Conservation (phyloP, 345 rosid genomes). For the Eucalyptus cloeziana region DNA sequence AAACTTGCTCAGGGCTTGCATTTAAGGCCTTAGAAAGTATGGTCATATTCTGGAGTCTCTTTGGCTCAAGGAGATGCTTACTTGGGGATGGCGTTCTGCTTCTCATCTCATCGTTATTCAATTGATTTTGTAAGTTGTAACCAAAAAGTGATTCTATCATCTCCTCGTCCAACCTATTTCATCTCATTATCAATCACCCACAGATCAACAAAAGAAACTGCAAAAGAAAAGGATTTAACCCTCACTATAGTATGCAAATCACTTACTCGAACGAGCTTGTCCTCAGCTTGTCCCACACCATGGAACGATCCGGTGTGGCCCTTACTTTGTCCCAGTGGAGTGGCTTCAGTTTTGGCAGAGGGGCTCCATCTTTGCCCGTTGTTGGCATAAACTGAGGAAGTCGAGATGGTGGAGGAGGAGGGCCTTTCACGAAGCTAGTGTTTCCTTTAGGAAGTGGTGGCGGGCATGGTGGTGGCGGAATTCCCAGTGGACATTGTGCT, state of each 20-base stretch:
- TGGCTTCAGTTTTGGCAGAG: conserved; percentile 85
- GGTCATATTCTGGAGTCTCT: conserved; percentile 84
- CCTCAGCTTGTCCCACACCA: conserved; percentile 93
- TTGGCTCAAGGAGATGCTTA: conserved; percentile 87
- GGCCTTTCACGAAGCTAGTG: conserved; percentile 31
- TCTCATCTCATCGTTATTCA: conserved; percentile 56
- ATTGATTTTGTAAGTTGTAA: conserved; percentile 46
- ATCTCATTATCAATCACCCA: not conserved
- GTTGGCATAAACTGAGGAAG: conserved; percentile 21
- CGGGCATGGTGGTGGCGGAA: conserved; percentile 57
- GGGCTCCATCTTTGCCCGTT: conserved; percentile 61
- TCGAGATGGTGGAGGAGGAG: conserved; percentile 66
- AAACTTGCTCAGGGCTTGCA: conserved; percentile 63
- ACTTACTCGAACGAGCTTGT: conserved; percentile 95
- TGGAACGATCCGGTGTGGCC: conserved; percentile 70
- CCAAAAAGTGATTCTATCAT: conserved; percentile 97
- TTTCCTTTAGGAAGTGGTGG: conserved; percentile 28
- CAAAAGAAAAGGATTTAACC: not conserved
- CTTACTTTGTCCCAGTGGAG: conserved; percentile 99
- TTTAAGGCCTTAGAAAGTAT: conserved; percentile 83
- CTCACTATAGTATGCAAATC: not conserved
- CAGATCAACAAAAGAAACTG: not conserved
- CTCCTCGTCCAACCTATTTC: conserved; percentile 84
- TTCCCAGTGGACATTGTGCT: not conserved
- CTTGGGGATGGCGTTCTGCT: conserved; percentile 89